Evolutionary conservation across 2,329 filamentous ascomycete species (phyloP), one percentile per base, ranked within the genome.

Genomic region (Lizonia empirigonia): DNA sequence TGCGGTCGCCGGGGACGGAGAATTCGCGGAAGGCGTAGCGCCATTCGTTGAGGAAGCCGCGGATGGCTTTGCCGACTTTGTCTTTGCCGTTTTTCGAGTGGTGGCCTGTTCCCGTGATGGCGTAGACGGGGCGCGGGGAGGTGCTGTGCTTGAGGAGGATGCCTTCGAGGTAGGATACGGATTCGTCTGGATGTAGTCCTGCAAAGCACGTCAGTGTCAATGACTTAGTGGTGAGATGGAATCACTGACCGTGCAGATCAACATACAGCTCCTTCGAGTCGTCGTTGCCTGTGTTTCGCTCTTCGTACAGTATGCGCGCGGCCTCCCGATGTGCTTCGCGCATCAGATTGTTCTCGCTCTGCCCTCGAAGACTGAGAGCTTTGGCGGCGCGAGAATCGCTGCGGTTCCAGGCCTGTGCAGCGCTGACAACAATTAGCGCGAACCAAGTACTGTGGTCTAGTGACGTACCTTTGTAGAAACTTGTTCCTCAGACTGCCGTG

Each of bases 11-110:
- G 2, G 92, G 91, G 8, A 97, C 92, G 29, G 89, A 94, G 74
- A 99, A 99, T 75, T 99, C 94, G 46, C 93, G 88, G 76, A 93
- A 99, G 0, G 90, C 89, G 70, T 97, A 99, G 56, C 90, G 85
- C 91, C 92, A 96, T 71, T 97, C 93, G 69, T 93, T 95, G 47
- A 99, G 78, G 77, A 95, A 97, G 60, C 84, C 85, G 46, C 94
- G 87, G 56, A 97, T 87, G 1, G 92, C 91, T 76, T 96, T 96
- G 69, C 93, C 93, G 27, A 99, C 90, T 76, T 99, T 99, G 75
- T 99, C 94, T 74, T 97, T 97, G 65, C 94, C 93, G 69, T 97
- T 97, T 79, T 97, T 97, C 72, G 90, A 96, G 76, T 99, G 94
- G 68, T 97, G 92, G 3, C 93, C 94, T 1, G 93, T 97, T 35